phyloP scores from a whole-genome alignment of 2,329 filamentous ascomycete species.

The Fusarium palustre region DNA sequence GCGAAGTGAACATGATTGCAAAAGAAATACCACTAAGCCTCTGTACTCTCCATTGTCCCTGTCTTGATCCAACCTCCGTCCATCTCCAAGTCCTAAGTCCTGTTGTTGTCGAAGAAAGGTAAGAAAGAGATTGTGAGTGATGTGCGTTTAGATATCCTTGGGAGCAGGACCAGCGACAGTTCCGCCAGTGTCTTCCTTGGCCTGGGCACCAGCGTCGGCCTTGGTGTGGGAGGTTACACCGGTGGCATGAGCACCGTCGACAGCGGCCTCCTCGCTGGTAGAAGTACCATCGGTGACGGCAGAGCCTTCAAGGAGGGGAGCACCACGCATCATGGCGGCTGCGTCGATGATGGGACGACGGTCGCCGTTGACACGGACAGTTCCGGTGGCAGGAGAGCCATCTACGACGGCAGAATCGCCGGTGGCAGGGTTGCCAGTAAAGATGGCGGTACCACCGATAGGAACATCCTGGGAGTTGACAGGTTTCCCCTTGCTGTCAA shows the following conservation, averaged over 20 bases:
- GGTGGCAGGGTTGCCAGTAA: too few species aligned
- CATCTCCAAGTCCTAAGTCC: background rate
- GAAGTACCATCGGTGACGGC: background rate
- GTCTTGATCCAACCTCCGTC: background rate
- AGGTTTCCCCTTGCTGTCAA: background rate
- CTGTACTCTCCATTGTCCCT: background rate
- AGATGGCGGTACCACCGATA: too few species aligned
- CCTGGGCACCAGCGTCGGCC: background rate
- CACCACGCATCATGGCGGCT: background rate
- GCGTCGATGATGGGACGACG: background rate
- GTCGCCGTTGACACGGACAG: too few species aligned
- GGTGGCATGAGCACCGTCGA: background rate
- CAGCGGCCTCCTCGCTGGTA: too few species aligned
- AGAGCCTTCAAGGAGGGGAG: background rate
- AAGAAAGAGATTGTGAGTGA: background rate
- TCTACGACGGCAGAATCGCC: too few species aligned
- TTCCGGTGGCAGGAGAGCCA: too few species aligned
- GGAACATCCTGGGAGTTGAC: background rate
- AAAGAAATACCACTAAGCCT: background rate
- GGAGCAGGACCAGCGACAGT: background rate
- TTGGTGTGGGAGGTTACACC: too few species aligned
- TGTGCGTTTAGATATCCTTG: conserved; percentile 2
- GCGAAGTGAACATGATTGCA: background rate
- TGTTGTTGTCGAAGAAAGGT: background rate
- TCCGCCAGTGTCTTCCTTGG: background rate